These are phyloP conservation scores for Yamadazyma sp. DNA, from an alignment of 1,139 yeast species.

Conservation along the genomic window DNA sequence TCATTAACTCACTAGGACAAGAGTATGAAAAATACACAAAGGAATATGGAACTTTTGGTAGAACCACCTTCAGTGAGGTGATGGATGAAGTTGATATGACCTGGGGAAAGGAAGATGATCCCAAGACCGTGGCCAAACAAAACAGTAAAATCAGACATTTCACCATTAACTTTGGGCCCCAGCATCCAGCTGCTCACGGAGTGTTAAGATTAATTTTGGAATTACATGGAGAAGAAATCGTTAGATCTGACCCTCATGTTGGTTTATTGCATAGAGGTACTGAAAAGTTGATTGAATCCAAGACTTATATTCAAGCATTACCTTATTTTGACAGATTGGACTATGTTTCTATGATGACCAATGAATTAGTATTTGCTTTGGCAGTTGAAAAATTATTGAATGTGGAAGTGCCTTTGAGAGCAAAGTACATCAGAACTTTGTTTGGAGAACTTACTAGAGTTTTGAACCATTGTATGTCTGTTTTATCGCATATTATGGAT, in stretches of 20 bases:
- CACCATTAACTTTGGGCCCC: conserved; percentile 90
- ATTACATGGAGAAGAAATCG: conserved; percentile 85
- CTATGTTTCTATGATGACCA: conserved; percentile 91
- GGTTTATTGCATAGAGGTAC: conserved; percentile 89
- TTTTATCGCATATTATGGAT: conserved; percentile 89
- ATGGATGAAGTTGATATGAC: conserved; percentile 50
- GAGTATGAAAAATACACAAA: conserved; percentile 36
- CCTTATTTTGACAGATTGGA: conserved; percentile 89
- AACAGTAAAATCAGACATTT: conserved; percentile 75
- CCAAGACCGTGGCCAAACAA: conserved; percentile 43
- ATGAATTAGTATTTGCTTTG: conserved; percentile 80
- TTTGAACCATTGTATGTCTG: conserved; percentile 84
- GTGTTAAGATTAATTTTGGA: conserved; percentile 84
- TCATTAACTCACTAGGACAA: conserved; percentile 37
- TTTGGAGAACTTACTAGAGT: conserved; percentile 87
- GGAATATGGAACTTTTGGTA: conserved; percentile 34
- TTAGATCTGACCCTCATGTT: conserved; percentile 85
- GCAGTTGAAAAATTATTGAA: conserved; percentile 86
- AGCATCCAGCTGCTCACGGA: conserved; percentile 95
- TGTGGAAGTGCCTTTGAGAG: conserved; percentile 82
- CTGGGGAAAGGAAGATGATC: conserved; percentile 48
- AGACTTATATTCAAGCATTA: conserved; percentile 82
- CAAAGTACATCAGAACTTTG: conserved; percentile 79
- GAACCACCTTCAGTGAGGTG: conserved; percentile 46
- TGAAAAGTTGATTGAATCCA: conserved; percentile 81